These are phyloP conservation scores for Spinacia oleracea DNA, from an alignment of 179 eudicot genomes.

Conservation along the genomic window DNA sequence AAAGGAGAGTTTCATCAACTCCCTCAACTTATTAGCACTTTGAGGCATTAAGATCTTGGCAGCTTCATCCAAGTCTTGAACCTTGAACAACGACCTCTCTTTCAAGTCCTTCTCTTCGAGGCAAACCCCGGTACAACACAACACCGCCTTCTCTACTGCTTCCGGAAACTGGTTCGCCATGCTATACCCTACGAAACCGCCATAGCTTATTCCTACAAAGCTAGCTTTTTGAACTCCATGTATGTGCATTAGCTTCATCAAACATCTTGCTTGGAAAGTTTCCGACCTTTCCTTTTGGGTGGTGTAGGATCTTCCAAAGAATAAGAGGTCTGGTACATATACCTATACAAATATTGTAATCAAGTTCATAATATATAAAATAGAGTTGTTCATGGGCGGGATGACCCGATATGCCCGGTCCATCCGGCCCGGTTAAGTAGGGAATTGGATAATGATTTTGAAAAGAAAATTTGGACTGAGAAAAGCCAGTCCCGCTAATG, in stretches of 20 bases:
- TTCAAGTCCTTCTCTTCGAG: conserved; percentile 80
- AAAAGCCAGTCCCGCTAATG: no score
- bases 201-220: conserved; percentile 89
- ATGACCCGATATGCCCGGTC: no score
- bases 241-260: conserved; percentile 59
- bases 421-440: no score
- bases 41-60: conserved; percentile 67
- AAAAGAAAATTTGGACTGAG: no score
- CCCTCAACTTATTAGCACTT: conserved; percentile 71
- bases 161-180: conserved; percentile 75
- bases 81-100: conserved; percentile 64
- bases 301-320: conserved; percentile 81
- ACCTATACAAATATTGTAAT: conserved; percentile 20
- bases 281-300: conserved; percentile 57
- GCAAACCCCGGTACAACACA: conserved; percentile 81
- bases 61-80: conserved; percentile 74
- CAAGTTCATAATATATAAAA: no score
- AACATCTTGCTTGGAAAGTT: conserved; percentile 73
- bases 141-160: conserved; percentile 69
- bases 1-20: conserved; percentile 60
- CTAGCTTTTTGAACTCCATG: conserved; percentile 56
- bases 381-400: no score
- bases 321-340: conserved; percentile 86
- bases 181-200: conserved; percentile 86
- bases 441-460: no score